Conservation (phyloP, 2,329 filamentous ascomycete genomes). For the Delphinella strobiligena region DNA sequence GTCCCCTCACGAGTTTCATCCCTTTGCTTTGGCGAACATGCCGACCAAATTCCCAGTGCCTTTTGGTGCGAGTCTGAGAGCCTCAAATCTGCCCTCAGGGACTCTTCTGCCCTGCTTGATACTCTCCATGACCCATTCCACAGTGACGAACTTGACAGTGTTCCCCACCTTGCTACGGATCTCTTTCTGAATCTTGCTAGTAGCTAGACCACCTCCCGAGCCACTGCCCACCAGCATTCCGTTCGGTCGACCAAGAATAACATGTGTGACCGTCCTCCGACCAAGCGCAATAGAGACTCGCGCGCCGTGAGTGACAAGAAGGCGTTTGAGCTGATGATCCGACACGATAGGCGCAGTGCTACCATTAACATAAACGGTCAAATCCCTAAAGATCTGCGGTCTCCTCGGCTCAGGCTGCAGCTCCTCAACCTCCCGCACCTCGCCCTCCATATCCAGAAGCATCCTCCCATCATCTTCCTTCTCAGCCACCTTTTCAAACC, state of each 20-base stretch:
- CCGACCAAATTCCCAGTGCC: conserved; percentile 54
- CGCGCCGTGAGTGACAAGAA: conserved; percentile 65
- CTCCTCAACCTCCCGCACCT: background rate
- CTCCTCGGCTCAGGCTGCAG: background rate
- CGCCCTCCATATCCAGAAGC: background rate
- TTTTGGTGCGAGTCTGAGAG: conserved; percentile 47
- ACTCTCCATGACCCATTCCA: conserved; percentile 80
- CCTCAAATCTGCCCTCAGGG: conserved; percentile 60
- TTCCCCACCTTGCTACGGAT: conserved; percentile 55
- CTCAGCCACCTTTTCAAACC: conserved; percentile 13
- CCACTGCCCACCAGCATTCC: conserved; percentile 27
- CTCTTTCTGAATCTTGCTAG: conserved; percentile 70
- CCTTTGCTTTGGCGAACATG: conserved; percentile 26
- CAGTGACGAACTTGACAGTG: conserved; percentile 65
- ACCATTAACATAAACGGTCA: conserved; percentile 77
- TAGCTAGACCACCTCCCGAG: conserved; percentile 63
- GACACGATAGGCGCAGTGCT: conserved; percentile 71
- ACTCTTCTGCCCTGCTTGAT: conserved; percentile 63
- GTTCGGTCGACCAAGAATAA: conserved; percentile 58
- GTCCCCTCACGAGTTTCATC: too few relatives aligned
- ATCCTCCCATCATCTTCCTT: conserved; percentile 6
- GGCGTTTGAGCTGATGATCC: conserved; percentile 72
- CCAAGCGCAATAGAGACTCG: conserved; percentile 58
- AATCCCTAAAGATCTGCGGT: conserved; percentile 44
- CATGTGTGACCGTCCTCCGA: conserved; percentile 68